Conservation (phyloP, 371 early-diverging fungal genomes). For the Capillidium heterosporum region DNA sequence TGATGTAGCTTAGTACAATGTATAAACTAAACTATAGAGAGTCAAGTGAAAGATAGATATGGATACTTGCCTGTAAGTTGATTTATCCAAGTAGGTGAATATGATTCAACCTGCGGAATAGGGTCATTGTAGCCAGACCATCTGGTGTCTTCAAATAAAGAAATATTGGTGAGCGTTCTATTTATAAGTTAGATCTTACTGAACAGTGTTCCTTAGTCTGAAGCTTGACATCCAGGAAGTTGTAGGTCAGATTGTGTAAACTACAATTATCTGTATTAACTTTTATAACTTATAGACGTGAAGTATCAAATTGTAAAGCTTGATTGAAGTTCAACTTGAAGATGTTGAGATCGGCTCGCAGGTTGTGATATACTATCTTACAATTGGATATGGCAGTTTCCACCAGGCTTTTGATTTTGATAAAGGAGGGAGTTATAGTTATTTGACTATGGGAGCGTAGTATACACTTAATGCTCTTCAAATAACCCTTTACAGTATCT, state of each 20-base stretch:
- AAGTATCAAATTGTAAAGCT: no score
- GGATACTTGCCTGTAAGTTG: no score
- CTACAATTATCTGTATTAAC: no score
- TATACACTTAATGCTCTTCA: conserved; percentile 24
- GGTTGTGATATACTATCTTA: conserved; percentile 79
- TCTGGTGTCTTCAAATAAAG: conserved; percentile 40
- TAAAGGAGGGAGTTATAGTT: conserved; percentile 25
- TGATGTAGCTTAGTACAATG: no score
- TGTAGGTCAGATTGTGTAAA: conserved; percentile 51
- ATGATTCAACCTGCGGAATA: conserved; percentile 59
- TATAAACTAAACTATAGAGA: no score
- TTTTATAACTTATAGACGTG: no score
- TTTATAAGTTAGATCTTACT: conserved; percentile 17
- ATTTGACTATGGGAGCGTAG: background rate
- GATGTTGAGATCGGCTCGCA: conserved; percentile 64
- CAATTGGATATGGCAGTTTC: conserved; percentile 59
- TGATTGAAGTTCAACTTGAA: no score
- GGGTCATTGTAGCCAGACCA: conserved; percentile 71
- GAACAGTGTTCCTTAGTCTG: conserved; percentile 81
- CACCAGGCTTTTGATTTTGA: conserved; percentile 55
- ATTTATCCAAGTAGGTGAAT: conserved; percentile 14
- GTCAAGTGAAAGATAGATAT: no score
- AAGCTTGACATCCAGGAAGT: conserved; percentile 53
- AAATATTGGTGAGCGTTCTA: no score
- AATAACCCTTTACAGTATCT: conserved; percentile 64